Evolutionary conservation across 169 alveolate species (phyloP).

Genomic region (Cryptosporidium felis): DNA sequence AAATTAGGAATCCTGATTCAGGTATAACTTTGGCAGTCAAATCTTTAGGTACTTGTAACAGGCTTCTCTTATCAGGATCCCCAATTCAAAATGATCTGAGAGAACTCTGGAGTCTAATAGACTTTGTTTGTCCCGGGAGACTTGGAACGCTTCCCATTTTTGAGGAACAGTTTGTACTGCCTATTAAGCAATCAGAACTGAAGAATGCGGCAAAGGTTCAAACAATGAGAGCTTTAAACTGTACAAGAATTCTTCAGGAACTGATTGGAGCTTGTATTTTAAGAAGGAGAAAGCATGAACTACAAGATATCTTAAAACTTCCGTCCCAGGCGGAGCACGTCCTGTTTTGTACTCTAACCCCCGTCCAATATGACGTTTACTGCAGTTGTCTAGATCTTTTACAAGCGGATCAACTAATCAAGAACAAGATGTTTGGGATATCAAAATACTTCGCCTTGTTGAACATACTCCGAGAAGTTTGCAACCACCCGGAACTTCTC

Average conservation of each 20-base stretch:
- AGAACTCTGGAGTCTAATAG: slow-evolving; percentile 94
- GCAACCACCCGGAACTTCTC: slow-evolving; percentile 83
- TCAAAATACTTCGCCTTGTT: slow-evolving; percentile 54
- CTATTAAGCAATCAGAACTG: slow-evolving; percentile 72
- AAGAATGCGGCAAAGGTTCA: slow-evolving; percentile 49
- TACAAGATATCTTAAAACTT: slow-evolving; percentile 40
- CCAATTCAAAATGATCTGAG: slow-evolving; percentile 92
- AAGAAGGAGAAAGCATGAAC: slow-evolving; percentile 61
- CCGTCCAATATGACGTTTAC: slow-evolving; percentile 77
- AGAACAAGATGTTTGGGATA: slow-evolving; percentile 38
- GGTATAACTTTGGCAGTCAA: slow-evolving; percentile 85
- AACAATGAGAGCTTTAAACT: slow-evolving; percentile 48
- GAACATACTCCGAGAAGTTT: slow-evolving; percentile 75
- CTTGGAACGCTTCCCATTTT: slow-evolving; percentile 87
- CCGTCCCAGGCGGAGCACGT: slow-evolving; percentile 79
- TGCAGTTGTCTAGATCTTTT: slow-evolving; percentile 47
- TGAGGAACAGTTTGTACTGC: slow-evolving; percentile 80
- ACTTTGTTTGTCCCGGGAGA: slow-evolving; percentile 92
- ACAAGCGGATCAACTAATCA: slow-evolving; percentile 38
- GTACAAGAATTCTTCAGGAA: slow-evolving; percentile 43
- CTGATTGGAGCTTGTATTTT: slow-evolving; percentile 45
- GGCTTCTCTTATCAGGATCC: slow-evolving; percentile 90
- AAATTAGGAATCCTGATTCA: slow-evolving; percentile 91
- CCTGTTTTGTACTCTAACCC: slow-evolving; percentile 76
- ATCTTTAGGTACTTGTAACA: slow-evolving; percentile 83